Conservation (phyloP, 225 moss, liverwort and hornwort species). For the Lunularia cruciata region DNA sequence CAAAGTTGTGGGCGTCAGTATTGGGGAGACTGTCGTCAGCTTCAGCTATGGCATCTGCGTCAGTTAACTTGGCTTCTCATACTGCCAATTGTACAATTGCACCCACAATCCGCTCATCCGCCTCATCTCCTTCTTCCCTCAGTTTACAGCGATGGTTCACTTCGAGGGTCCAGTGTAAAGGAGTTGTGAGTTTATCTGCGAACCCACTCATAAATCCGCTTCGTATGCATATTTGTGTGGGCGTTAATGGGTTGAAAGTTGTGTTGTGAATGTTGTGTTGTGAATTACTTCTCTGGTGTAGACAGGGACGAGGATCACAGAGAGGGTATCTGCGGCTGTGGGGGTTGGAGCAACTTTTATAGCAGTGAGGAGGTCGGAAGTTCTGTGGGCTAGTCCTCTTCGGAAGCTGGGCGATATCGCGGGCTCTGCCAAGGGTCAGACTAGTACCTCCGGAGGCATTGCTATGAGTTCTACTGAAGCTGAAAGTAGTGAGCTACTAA, state of each 20-base stretch:
- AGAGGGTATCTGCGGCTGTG: not conserved
- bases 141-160: no score
- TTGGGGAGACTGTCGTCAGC: no score
- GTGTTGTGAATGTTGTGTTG: not conserved
- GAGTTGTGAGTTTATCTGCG: not conserved
- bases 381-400: constrained; percentile 3
- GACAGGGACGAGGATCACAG: not conserved
- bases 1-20: no score
- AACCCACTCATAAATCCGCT: not conserved
- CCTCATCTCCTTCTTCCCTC: no score
- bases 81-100: not conserved
- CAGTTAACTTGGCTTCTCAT: not conserved
- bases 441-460: not conserved
- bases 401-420: not conserved
- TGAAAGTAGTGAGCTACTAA: not conserved
- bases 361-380: not conserved
- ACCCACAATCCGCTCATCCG: not conserved
- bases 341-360: not conserved
- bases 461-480: not conserved
- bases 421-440: not conserved
- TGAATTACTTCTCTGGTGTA: not conserved
- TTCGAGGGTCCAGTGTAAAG: not conserved
- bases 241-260: no score
- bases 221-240: not conserved
- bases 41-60: constrained; percentile 4